Evolutionary conservation across 345 rosid genomes (phyloP), one percentile per base, ranked within the genome.

Genomic region (Gossypium raimondii): DNA sequence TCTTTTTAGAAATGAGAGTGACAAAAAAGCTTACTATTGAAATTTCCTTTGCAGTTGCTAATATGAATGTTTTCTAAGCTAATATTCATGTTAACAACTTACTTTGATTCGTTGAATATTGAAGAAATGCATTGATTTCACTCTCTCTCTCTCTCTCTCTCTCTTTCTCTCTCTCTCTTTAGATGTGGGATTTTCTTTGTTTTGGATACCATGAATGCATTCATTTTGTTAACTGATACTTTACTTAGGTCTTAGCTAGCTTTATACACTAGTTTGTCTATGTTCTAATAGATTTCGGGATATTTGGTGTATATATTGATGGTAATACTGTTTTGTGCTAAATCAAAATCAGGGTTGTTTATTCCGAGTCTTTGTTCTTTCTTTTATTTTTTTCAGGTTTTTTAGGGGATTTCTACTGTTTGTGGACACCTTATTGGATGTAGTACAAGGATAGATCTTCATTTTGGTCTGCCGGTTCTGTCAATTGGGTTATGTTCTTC

Each of bases 311-410:
- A 11, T 74, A 47, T 74, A 50, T 50, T 13, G 12, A 27, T 27
- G 29, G 7, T 50, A 20, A 18, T 73, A 41, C 17, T 16, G 14
- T 34, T 24, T 2, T 13, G 44, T 8, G 55, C 14, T 73, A 48
- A 62, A 62, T 61, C 48, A 27, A 27, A 41, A 4, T 25, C 41
- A 17, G 67, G 13, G n/a, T 50, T 75, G 38, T 75, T 38, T 67
- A 69, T 62, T 47, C 56, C 62, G 7, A 4, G n/a, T 65, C 41
- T 29, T 52, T 38, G 45, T 67, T 22, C 14, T 14, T 41, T 45
- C 57, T 25, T 71, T 69, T 53, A 81, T 56, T 62, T 38, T 71
- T 65, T 53, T 76, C 83, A 86, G 77, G 83, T 74, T 27, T 45
- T 50, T 17, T 57, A 13, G 3, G 17, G 16, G 61, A 68, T 48